Conservation (phyloP, 441 rosid species). For the Adansonia rubrostipa region DNA sequence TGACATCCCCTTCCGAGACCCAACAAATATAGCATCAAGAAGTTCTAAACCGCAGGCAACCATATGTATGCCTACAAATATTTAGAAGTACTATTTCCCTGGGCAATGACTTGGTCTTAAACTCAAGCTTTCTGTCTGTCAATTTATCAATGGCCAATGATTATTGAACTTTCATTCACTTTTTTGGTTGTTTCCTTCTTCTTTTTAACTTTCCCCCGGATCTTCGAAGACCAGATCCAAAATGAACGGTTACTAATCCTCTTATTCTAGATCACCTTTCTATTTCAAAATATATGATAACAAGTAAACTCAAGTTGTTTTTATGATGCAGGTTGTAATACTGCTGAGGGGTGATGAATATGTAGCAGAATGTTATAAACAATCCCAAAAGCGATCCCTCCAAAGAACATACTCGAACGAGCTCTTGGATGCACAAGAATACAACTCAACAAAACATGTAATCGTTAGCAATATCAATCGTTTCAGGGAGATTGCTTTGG, state of each 20-base stretch:
- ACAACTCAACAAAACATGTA: slow-evolving; percentile 72
- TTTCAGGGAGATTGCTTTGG: slow-evolving; percentile 65
- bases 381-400: slow-evolving; percentile 34
- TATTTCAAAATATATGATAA: neutral
- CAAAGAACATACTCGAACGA: slow-evolving; percentile 79
- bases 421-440: slow-evolving; percentile 61
- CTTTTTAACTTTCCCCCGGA: neutral
- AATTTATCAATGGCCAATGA: neutral
- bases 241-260: neutral
- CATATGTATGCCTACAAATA: neutral
- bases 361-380: slow-evolving; percentile 35
- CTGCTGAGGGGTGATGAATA: slow-evolving; percentile 63
- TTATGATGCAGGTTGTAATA: slow-evolving; percentile 58
- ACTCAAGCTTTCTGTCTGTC: neutral
- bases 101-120: neutral
- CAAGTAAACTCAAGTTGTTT: neutral
- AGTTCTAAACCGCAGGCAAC: neutral
- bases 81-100: neutral
- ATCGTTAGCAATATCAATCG: slow-evolving; percentile 57
- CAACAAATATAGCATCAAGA: neutral
- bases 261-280: neutral
- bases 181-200: neutral
- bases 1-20: neutral
- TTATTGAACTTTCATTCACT: neutral
- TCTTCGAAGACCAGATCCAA: neutral